Percentiles rank a stretch among this genome's conserved stretches.
phyloP scores from a whole-genome alignment of 202 grass and related monocot genomes.

The Digitaria exilis region DNA sequence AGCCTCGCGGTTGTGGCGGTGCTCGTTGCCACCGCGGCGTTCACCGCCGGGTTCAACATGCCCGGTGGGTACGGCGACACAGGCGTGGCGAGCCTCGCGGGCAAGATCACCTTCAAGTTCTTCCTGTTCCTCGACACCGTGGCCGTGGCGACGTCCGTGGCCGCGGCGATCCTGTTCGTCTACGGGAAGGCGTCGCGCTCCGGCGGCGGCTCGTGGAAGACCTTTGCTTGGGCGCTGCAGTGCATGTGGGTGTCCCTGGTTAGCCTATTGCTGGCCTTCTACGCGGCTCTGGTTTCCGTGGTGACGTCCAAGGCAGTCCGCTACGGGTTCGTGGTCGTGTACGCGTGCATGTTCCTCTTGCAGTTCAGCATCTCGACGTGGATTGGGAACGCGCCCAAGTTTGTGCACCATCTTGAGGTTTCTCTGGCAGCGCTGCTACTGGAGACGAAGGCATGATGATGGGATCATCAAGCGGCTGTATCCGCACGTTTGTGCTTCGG shows the following conservation, averaged over 20 bases:
- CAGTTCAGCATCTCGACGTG: background rate
- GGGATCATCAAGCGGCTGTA: background rate
- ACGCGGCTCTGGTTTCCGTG: background rate
- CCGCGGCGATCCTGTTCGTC: background rate
- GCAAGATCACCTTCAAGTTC: fast-evolving
- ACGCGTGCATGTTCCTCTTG: background rate
- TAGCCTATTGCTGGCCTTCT: background rate
- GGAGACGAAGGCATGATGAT: too few species aligned
- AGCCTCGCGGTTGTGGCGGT: background rate
- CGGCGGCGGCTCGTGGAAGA: too few species aligned
- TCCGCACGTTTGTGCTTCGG: background rate
- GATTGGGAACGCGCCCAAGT: too few species aligned
- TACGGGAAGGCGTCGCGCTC: background rate
- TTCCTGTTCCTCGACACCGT: background rate
- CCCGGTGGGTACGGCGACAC: background rate
- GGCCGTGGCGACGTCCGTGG: background rate
- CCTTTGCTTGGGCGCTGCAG: background rate
- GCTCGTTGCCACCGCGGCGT: background rate
- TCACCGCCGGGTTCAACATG: background rate
- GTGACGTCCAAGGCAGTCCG: background rate
- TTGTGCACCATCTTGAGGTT: background rate
- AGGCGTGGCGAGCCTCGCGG: background rate
- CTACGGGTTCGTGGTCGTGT: background rate
- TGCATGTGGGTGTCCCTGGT: background rate
- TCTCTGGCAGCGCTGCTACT: background rate